phyloP scores from a whole-genome alignment of 108 stramenopile species.

The Cyclostephanos tholiformis region DNA sequence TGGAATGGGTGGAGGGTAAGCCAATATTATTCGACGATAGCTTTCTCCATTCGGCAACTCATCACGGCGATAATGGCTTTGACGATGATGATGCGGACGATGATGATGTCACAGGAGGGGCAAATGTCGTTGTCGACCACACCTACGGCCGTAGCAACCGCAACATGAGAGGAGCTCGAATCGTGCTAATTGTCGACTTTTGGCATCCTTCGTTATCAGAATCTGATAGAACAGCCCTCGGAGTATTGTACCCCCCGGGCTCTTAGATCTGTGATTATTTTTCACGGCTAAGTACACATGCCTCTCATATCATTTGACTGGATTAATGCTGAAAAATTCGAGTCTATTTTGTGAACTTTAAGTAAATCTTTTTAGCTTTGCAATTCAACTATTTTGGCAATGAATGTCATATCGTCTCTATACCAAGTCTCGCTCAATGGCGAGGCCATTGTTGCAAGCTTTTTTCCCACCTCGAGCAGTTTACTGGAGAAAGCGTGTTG shows the following conservation, averaged over 20 bases:
- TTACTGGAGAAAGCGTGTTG: slow-evolving; percentile 4
- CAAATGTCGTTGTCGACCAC: too few species aligned
- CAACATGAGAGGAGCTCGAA: slow-evolving; percentile 27
- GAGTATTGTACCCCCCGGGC: slow-evolving; percentile 61
- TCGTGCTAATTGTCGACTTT: slow-evolving; percentile 66
- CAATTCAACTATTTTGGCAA: slow-evolving; percentile 37
- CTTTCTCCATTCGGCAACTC: slow-evolving; percentile 59
- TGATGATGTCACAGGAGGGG: background rate
- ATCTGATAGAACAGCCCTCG: slow-evolving; percentile 53
- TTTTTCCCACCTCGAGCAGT: slow-evolving; percentile 25
- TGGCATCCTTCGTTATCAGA: slow-evolving; percentile 63
- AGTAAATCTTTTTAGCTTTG: background rate
- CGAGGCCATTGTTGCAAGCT: slow-evolving; percentile 33
- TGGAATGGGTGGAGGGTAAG: slow-evolving; percentile 47
- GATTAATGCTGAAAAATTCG: too few species aligned
- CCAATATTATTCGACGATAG: slow-evolving; percentile 72
- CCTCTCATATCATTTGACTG: too few species aligned
- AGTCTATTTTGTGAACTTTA: background rate
- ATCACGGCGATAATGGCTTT: slow-evolving; percentile 18
- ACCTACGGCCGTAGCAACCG: background rate
- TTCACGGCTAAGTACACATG: too few species aligned
- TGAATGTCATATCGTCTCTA: slow-evolving; percentile 51
- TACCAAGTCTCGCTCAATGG: slow-evolving; percentile 42
- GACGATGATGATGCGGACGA: background rate
- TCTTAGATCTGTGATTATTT: background rate